Percentiles rank a stretch among this genome's conserved stretches.
These are phyloP conservation scores for Scutellaria galericulata DNA, from an alignment of 257 asterid genomes.

Conservation along the genomic window DNA sequence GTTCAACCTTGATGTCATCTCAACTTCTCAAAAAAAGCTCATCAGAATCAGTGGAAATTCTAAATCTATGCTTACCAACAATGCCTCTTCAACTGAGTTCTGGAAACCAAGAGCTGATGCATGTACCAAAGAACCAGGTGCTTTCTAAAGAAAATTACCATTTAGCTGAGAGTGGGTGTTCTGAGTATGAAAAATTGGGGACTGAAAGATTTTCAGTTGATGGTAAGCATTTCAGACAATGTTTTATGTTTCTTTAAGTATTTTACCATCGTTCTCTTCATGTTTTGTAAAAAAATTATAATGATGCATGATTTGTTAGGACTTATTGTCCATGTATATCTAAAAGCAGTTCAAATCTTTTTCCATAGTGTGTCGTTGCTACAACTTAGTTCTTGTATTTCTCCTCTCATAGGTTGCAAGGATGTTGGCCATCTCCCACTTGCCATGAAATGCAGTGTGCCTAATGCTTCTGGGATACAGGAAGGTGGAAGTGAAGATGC, in stretches of 20 bases:
- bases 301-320: not conserved
- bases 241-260: not conserved
- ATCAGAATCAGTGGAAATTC: conserved; percentile 39
- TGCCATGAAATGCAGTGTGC: conserved; percentile 26
- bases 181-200: conserved; percentile 42
- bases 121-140: conserved; percentile 34
- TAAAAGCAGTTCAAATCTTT: not conserved
- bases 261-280: not conserved
- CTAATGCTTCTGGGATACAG: conserved; percentile 37
- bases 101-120: conserved; percentile 42
- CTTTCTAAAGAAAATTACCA: conserved; percentile 44
- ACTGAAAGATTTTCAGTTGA: conserved; percentile 31
- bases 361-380: conserved; percentile 6
- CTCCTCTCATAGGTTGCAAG: conserved; percentile 40
- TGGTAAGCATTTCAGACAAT: conserved; percentile 41
- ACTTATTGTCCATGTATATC: not conserved
- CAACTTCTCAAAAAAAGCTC: conserved; percentile 55
- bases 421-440: conserved; percentile 38
- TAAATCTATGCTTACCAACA: conserved; percentile 40
- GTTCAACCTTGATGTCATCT: conserved; percentile 77
- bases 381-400: not conserved
- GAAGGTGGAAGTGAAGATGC: conserved; percentile 42
- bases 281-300: not conserved
- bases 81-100: conserved; percentile 39
- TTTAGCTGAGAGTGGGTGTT: conserved; percentile 33